Base-by-base conservation (phyloP, 805 yeast genomes). In the Yarrowia sp. region DNA sequence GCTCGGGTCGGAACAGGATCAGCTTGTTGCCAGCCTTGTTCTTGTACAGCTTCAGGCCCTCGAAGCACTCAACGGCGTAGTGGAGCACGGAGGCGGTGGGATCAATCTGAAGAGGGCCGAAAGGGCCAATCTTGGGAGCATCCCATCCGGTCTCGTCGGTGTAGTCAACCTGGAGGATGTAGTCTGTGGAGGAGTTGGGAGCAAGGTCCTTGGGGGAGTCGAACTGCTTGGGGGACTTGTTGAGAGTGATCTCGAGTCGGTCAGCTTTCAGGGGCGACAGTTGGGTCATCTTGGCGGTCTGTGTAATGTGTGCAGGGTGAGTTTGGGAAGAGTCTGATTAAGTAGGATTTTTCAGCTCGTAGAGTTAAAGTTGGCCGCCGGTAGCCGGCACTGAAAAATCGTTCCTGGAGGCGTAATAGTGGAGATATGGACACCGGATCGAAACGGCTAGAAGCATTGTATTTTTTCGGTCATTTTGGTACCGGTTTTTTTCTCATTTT, bases 1-100 rank as follows among this genome's bases (percentile, higher is more conserved):
- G 88, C 74, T 90, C 89, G 44, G 96, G 89, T 75, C 99, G 84
- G 81, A 93, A 93, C 73, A 93, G 80, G 71, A 97, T 82, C 72
- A 91, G 75, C 65, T 85, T 74, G 65, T 86, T 88, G 21, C 61
- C 61, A 46, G 71, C 62, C 27, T 63, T 68, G 63, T 83, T 84
- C 67, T 79, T 76, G 81, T 92, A 93, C 13, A 97, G 97, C 79
- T 93, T 93, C 78, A 93, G 79, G 67, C 99, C 99, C 78, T 93
- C 99, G 68, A 93, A 94, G 64, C 93, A 82, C 75, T 90, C 97
- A 71, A 94, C 93, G 6, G 96, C 93, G 71, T 93, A 93, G 79
- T 93, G 99, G 77, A 93, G 85, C 39, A 92, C 98, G 73, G 88
- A 83, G 21, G 94, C 77, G 22, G 97, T 85, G 25, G 99, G 99